Evolutionary conservation across 164 flowering plant species (phyloP), one percentile per base, ranked within the genome.

Genomic region (Tinospora cordifolia): DNA sequence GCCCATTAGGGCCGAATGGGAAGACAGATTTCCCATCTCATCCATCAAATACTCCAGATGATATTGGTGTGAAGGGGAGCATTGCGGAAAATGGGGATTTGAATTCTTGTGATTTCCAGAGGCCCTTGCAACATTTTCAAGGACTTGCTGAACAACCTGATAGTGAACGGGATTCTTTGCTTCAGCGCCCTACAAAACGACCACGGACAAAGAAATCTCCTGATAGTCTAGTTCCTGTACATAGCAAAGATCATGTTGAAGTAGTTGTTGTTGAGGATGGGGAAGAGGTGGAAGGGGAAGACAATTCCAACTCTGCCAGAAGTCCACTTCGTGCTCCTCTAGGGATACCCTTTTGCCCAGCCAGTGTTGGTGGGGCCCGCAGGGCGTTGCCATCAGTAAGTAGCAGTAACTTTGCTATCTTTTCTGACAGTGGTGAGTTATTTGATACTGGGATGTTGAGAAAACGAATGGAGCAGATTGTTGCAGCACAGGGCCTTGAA

Each of bases 401-500:
- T 62, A 72, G 69, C 66, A 74, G 83, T 76, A 81, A 77, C 76
- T 73, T 62, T 76, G 47, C 63, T 57, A 81, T 83, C 75, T 78
- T 75, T 59, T 79, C 69, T 70, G 86, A 86, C 73, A 63, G 68
- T 72, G 90, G 87, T 77, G 83, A 70, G 26, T 80, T 95, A 78
- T 82, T 77, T 67, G 98, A 87, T 74, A 75, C 85, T n/a, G 87
- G 82, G 68, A 83, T 80, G 24, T 74, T 92, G 77, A 88, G 85
- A 81, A 85, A 83, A 78, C 88, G 88, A 0, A 90, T 95, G 98
- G 94, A 91, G 80, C 90, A 87, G 77, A 91, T 92, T 82, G 88
- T 91, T 65, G 84, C 75, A 24, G 82, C 78, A 30, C 86, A 87
- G 67, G 96, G 96, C 60, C 87, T 95, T 60, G 89, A 84, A 73